Conservation (phyloP, 176 grass and related monocot genomes). For the Eremochloa ophiuroides region DNA sequence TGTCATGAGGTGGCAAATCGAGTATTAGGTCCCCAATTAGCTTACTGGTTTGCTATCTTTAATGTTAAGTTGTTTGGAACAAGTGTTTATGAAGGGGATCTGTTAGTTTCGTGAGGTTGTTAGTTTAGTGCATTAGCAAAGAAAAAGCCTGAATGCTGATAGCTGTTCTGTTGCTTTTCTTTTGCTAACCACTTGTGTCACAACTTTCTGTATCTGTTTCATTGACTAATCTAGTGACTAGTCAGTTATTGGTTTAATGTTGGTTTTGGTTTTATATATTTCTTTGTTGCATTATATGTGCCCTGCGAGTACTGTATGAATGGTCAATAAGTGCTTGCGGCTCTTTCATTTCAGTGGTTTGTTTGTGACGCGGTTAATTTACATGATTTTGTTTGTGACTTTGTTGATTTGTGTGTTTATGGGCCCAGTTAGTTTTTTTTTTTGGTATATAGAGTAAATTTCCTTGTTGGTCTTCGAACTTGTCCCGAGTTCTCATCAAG, state of each 20-base stretch:
- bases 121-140: conserved; percentile 47
- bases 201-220: conserved; percentile 17
- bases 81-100: conserved; percentile 29
- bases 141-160: conserved; percentile 35
- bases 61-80: conserved; percentile 13
- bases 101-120: conserved; percentile 9
- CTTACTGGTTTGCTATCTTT: conserved; percentile 45
- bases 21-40: conserved; percentile 44
- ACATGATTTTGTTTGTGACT: not conserved
- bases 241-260: conserved; percentile 8
- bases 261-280: not conserved
- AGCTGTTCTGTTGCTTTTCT: conserved; percentile 40
- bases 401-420: not conserved
- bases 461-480: too few relatives aligned
- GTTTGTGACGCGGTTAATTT: not conserved
- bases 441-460: not conserved
- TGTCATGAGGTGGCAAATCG: conserved; percentile 39
- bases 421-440: not conserved
- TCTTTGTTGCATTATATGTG: not conserved
- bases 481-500: too few relatives aligned
- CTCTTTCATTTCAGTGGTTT: not conserved
- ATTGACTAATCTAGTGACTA: conserved; percentile 34
- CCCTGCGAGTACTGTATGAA: not conserved
- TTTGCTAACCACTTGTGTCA: conserved; percentile 46
- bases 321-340: not conserved